Evolutionary conservation across 768 basidiomycete genomes (phyloP), one percentile per base, ranked within the genome.

Genomic region (Calocera cornea): DNA sequence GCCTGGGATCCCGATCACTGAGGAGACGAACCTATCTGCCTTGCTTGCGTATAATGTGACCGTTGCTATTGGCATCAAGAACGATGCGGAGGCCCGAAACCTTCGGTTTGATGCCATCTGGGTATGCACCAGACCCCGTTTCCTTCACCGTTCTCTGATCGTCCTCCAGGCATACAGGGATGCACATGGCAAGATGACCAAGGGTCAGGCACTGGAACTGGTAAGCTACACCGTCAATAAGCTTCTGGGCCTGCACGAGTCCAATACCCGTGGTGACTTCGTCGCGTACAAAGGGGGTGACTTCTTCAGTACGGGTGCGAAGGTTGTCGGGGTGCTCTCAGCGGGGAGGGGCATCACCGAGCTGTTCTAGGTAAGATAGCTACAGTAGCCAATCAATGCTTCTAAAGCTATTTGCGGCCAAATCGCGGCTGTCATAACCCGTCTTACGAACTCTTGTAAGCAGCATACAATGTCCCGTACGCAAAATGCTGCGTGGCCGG

Each of bases 81-180:
- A 86, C 69, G 82, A 83, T 41, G 91, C 87, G 87, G 80, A 82
- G 31, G 87, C 88, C 5, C 83, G 89, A 27, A 91, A 88, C 73
- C 80, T 87, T 8, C 83, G 88, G 19, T 89, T 92, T 70, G 92
- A 95, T 70, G 77, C 85, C 34, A 89, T 84, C 49, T 95, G 93
- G 92, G 89, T 87, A 69, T 71, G 84, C 78, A 22, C 65, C 33
- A 22, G 34, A 31, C 27, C 3, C 10, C 19, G 19, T 22, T n/a
- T 68, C 50, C 64, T 38, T 19, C 41, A 10, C 69, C 24, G 33
- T 64, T 27, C 10, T 27, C n/a, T 67, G 19, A 71, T 68, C 69
- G 66, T 73, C 60, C 63, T 67, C 1, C 65, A 81, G 75, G 81
- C 80, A 34, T 74, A 80, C 47, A 73, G 82, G 11, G 79, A 80